phyloP scores from a whole-genome alignment of 495 filamentous ascomycete genomes.

The Trichoderma erinaceum region DNA sequence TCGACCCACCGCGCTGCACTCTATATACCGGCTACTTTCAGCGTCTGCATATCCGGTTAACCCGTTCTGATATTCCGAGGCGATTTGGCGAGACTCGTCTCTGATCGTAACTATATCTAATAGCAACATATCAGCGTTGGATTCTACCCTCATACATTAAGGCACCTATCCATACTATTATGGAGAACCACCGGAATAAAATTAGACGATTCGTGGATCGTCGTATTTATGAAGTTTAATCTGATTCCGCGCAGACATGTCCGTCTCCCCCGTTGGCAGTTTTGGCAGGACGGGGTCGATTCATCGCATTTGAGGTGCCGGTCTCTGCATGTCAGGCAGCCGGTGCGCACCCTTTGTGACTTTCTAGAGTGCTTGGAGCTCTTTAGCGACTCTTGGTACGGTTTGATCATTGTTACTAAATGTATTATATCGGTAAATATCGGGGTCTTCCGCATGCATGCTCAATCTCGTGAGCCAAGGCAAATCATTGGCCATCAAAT shows the following conservation, averaged over 20 bases:
- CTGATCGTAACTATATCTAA: constrained; percentile 55
- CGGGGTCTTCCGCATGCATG: neutral
- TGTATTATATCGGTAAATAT: neutral
- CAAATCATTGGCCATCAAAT: too few relatives aligned
- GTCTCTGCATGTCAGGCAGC: constrained; percentile 72
- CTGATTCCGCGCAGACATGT: constrained; percentile 80
- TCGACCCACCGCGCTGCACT: neutral
- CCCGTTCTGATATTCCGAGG: constrained; percentile 85
- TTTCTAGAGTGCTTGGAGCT: constrained; percentile 40
- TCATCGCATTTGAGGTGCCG: constrained; percentile 71
- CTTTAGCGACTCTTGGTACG: constrained; percentile 17
- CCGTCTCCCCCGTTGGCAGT: constrained; percentile 83
- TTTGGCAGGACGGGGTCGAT: constrained; percentile 66
- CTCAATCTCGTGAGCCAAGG: neutral
- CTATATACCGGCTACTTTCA: neutral
- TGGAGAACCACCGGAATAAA: constrained; percentile 34
- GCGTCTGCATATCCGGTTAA: constrained; percentile 57
- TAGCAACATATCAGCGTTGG: neutral
- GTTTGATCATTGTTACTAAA: neutral
- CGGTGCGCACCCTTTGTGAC: constrained; percentile 65
- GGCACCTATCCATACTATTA: neutral
- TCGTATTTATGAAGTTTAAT: constrained; percentile 89
- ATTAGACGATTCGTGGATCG: constrained; percentile 62
- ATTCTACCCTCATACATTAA: too few relatives aligned
- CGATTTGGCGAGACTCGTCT: constrained; percentile 87